A percentile compares a stretch with the other conserved stretches of the same genome.
These are phyloP conservation scores for Trapa incisa DNA, from an alignment of 345 rosid species.

Conservation along the genomic window DNA sequence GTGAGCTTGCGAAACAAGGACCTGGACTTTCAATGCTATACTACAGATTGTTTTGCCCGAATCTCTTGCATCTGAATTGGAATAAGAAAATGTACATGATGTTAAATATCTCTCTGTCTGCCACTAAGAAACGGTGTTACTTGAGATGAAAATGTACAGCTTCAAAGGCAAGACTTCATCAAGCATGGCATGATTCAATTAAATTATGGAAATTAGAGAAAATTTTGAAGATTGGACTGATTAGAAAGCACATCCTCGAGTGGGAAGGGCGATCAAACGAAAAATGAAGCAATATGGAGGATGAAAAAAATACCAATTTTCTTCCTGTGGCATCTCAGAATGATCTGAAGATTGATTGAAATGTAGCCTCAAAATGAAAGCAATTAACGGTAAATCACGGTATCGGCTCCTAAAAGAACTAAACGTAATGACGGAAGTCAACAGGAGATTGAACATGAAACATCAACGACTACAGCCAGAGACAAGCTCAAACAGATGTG, in stretches of 20 bases:
- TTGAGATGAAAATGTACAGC: background rate
- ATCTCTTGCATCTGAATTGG: background rate
- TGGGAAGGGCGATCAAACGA: too few species aligned
- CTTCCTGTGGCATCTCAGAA: background rate
- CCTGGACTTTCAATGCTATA: background rate
- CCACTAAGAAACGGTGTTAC: background rate
- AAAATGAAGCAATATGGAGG: background rate
- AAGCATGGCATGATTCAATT: slow-evolving; percentile 1
- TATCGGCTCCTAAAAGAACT: background rate
- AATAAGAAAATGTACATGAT: background rate
- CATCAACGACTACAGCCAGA: too few species aligned
- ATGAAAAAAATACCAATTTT: background rate
- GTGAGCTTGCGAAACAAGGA: background rate
- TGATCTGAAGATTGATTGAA: background rate
- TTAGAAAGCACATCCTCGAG: background rate
- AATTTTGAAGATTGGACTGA: background rate
- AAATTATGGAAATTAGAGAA: background rate
- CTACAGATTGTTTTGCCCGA: background rate
- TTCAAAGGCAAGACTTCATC: slow-evolving; percentile 1
- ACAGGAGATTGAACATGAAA: background rate
- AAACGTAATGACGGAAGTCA: background rate
- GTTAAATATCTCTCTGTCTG: background rate
- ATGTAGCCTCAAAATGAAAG: background rate
- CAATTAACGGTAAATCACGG: background rate
- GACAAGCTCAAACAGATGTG: background rate